These are phyloP conservation scores for Globisporangium lucens DNA, from an alignment of 352 stramenopile genomes.

Conservation along the genomic window DNA sequence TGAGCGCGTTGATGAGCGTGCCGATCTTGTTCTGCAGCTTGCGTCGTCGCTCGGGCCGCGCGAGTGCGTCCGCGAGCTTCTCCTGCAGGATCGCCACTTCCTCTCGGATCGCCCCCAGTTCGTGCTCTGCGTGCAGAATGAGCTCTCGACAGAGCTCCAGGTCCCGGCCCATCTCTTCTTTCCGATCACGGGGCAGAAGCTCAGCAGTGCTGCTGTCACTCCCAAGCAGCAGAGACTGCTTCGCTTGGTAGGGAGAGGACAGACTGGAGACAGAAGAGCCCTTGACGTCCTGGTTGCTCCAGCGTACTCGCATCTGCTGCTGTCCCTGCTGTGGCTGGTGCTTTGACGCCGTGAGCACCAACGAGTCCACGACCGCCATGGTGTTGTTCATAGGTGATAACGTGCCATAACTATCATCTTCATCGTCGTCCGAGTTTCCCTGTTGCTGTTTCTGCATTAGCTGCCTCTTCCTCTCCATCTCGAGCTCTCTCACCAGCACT, in stretches of 20 bases:
- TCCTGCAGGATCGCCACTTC: conserved; percentile 47
- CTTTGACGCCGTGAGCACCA: conserved; percentile 14
- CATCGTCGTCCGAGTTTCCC: neutral
- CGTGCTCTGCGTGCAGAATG: conserved; percentile 60
- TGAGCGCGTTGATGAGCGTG: conserved; percentile 53
- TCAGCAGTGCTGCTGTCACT: neutral
- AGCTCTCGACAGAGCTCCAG: conserved; percentile 51
- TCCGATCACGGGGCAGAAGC: neutral
- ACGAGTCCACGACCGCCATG: conserved; percentile 5
- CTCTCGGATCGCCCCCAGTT: conserved; percentile 54
- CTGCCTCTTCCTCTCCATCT: conserved; percentile 18
- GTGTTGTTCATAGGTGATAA: neutral
- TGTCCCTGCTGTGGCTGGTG: conserved; percentile 1
- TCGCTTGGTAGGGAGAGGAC: neutral
- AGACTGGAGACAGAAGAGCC: neutral
- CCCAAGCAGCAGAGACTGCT: neutral
- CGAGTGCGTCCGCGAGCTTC: conserved; percentile 30
- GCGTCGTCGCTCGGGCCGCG: conserved; percentile 38
- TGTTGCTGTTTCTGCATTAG: neutral
- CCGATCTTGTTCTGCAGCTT: conserved; percentile 50
- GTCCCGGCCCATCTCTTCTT: conserved; percentile 41
- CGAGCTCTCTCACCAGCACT: conserved; percentile 41
- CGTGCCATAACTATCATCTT: neutral
- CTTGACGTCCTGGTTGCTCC: conserved; percentile 38
- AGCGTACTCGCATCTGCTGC: conserved; percentile 29